Evolutionary conservation across 148 eudicot species (phyloP).

Genomic region (Persicaria maculosa): DNA sequence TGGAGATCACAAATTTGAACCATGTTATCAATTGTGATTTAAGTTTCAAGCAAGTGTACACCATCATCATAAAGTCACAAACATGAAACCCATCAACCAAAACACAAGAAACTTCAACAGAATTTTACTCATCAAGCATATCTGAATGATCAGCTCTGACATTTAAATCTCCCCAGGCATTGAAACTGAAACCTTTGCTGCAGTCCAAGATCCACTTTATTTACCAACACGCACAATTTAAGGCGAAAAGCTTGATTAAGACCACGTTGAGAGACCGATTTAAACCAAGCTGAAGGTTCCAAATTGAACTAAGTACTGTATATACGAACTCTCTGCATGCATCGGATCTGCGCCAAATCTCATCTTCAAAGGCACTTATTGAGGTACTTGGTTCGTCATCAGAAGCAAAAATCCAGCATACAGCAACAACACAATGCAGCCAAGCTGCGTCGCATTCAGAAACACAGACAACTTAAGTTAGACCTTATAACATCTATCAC

Average conservation of each 20-base stretch:
- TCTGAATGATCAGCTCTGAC: neutral
- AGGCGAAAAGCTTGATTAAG: neutral
- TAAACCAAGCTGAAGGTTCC: neutral
- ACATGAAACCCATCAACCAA: neutral
- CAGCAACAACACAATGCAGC: conserved; percentile 10
- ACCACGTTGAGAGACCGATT: neutral
- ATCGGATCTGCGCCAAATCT: neutral
- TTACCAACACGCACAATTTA: neutral
- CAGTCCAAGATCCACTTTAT: conserved; percentile 4
- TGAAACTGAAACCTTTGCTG: neutral
- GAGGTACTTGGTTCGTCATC: neutral
- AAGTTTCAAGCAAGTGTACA: no score
- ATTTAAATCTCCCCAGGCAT: neutral
- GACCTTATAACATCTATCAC: neutral
- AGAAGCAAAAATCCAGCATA: conserved; percentile 1
- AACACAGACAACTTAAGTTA: neutral
- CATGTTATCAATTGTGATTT: no score
- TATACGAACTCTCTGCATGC: neutral
- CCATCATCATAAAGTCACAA: neutral
- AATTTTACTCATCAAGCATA: neutral
- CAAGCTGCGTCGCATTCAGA: neutral
- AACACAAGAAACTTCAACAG: neutral
- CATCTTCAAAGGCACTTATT: conserved; percentile 4
- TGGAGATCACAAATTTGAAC: no score
- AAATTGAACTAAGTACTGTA: neutral